These are phyloP conservation scores for Clitocybe nebularis DNA, from an alignment of 1,284 basidiomycete genomes.

Conservation along the genomic window DNA sequence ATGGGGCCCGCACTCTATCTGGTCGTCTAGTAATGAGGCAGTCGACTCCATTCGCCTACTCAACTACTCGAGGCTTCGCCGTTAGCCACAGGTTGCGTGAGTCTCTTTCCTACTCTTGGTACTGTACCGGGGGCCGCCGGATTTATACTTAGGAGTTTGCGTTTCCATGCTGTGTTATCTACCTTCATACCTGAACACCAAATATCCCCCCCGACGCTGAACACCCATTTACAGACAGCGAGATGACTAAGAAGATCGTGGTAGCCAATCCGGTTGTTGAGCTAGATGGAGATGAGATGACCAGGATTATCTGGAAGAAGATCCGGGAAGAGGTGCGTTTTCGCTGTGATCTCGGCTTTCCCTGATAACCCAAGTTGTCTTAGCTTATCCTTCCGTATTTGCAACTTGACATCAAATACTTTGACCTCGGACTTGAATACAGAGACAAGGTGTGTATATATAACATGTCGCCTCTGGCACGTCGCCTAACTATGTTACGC, in stretches of 20 bases:
- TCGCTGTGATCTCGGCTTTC: slow-evolving; percentile 5
- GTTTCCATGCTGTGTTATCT: not conserved
- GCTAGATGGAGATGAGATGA: slow-evolving; percentile 97
- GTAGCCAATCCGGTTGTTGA: slow-evolving; percentile 94
- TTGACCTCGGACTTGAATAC: slow-evolving; percentile 90
- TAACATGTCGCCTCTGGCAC: not conserved
- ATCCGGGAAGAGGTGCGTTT: slow-evolving; percentile 85
- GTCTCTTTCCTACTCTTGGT: slow-evolving; percentile 1
- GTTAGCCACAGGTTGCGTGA: slow-evolving; percentile 2
- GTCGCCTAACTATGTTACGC: slow-evolving; percentile 8
- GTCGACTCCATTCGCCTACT: slow-evolving; percentile 1
- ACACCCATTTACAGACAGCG: slow-evolving; percentile 5
- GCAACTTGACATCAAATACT: slow-evolving; percentile 97
- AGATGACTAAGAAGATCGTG: slow-evolving; percentile 55
- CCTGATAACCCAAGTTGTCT: no score
- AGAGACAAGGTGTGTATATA: slow-evolving; percentile 69
- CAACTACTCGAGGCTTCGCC: not conserved
- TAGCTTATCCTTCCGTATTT: slow-evolving; percentile 95
- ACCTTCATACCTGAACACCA: no score
- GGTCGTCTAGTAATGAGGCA: slow-evolving; percentile 1
- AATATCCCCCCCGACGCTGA: not conserved
- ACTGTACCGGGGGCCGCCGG: not conserved
- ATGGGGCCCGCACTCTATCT: slow-evolving; percentile 5
- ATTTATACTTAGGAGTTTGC: not conserved
- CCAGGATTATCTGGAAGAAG: slow-evolving; percentile 98